phyloP scores from a whole-genome alignment of 2,329 filamentous ascomycete genomes.

The Hypoxylon sp. region DNA sequence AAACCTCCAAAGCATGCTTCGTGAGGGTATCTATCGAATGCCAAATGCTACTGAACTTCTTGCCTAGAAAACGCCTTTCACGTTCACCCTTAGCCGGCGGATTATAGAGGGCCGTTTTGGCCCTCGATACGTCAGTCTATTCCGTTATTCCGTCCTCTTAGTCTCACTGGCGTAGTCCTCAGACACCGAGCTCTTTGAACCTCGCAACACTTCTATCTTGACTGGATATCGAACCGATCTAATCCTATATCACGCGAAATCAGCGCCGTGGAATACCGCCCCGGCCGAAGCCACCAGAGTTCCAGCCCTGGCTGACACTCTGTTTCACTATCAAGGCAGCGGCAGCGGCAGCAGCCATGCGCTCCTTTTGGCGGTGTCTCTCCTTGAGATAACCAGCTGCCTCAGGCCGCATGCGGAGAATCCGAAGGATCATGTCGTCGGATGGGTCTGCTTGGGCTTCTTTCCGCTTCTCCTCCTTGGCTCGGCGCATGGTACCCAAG shows the following conservation, averaged over 20 bases:
- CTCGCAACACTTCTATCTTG: constrained; percentile 39
- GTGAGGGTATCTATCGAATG: constrained; percentile 52
- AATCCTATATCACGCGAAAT: constrained; percentile 35
- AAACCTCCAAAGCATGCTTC: constrained; percentile 49
- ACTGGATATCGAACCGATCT: constrained; percentile 19
- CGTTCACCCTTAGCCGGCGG: constrained; percentile 2
- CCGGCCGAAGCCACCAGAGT: constrained; percentile 59
- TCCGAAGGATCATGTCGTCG: constrained; percentile 97
- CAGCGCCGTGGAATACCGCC: constrained; percentile 64
- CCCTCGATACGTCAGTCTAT: constrained; percentile 19
- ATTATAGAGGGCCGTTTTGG: constrained; percentile 5
- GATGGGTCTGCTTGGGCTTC: constrained; percentile 96
- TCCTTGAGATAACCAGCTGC: constrained; percentile 90
- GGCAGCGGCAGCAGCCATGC: constrained; percentile 88
- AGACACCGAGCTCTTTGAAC: constrained; percentile 46
- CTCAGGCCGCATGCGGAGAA: constrained; percentile 94
- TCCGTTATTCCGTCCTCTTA: constrained; percentile 5
- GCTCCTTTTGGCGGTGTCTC: constrained; percentile 91
- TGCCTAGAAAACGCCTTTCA: constrained; percentile 33
- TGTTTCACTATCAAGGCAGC: constrained; percentile 96
- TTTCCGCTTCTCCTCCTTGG: constrained; percentile 94
- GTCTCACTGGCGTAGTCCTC: constrained; percentile 29
- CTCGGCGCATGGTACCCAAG: constrained; percentile 94
- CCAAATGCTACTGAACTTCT: constrained; percentile 39
- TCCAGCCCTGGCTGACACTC: constrained; percentile 77